Evolutionary conservation across 1,284 basidiomycete genomes (phyloP).

Genomic region (Fistulina hepatica): DNA sequence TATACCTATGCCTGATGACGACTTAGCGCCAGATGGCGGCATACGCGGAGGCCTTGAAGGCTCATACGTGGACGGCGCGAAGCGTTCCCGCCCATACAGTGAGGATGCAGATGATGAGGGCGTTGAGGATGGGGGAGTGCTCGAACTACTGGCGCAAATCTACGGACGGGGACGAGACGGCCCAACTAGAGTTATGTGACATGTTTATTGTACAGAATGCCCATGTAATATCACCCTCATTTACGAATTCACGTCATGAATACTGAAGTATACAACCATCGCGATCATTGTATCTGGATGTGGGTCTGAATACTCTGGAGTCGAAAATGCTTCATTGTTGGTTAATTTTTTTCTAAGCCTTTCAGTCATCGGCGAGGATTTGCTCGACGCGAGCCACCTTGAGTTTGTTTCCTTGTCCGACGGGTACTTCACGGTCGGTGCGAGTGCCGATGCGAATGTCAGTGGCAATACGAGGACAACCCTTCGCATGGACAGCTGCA

Average conservation of each 20-base stretch:
- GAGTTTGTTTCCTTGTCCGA: slow-evolving; percentile 61
- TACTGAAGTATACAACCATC: no score
- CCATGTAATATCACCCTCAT: no score
- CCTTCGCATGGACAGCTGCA: slow-evolving; percentile 72
- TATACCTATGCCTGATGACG: slow-evolving; percentile 31
- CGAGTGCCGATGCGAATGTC: slow-evolving; percentile 91
- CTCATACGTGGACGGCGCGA: slow-evolving; percentile 60
- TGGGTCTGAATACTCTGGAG: no score
- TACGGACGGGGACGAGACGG: slow-evolving; percentile 58
- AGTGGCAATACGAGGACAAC: slow-evolving; percentile 66
- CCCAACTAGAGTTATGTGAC: slow-evolving; percentile 35
- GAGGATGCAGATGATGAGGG: slow-evolving; percentile 43
- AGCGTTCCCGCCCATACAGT: slow-evolving; percentile 28
- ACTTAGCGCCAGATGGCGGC: slow-evolving; percentile 39
- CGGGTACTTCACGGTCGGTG: slow-evolving; percentile 52
- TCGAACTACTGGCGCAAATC: slow-evolving; percentile 68
- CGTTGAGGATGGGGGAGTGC: slow-evolving; percentile 54
- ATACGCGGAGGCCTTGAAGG: slow-evolving; percentile 52
- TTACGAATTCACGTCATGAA: no score
- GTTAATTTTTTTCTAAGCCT: no score
- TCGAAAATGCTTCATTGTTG: no score
- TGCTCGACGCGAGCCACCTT: slow-evolving; percentile 75
- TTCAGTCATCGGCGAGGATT: slow-evolving; percentile 44
- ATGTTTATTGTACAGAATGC: no score
- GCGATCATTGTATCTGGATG: no score